phyloP scores from a whole-genome alignment of 2,329 filamentous ascomycete species.

The Ophiognomonia clavigignenti-juglandacearum region DNA sequence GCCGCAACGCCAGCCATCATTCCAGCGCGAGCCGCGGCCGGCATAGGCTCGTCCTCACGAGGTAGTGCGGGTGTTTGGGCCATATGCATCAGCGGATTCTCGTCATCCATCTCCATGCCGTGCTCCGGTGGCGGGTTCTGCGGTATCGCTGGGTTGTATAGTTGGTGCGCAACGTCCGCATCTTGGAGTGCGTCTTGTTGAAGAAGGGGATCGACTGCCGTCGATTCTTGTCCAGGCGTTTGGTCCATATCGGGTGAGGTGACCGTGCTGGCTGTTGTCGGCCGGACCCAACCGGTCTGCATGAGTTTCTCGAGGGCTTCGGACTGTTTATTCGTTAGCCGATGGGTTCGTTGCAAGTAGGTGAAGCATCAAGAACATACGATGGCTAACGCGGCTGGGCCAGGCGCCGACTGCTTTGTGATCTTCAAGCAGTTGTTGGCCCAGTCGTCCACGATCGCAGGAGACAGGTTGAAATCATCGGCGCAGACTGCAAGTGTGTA shows the following conservation, averaged over 20 bases:
- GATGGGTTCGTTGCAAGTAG: not conserved
- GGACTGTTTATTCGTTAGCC: constrained; percentile 20
- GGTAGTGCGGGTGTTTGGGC: constrained; percentile 11
- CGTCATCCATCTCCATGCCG: constrained; percentile 18
- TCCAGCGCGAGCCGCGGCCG: constrained; percentile 8
- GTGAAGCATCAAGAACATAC: constrained; percentile 26
- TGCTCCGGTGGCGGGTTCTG: constrained; percentile 11
- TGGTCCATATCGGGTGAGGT: constrained; percentile 9
- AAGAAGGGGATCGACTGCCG: constrained; percentile 15
- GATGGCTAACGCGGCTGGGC: constrained; percentile 45
- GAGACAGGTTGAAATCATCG: constrained; percentile 37
- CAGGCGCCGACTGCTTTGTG: constrained; percentile 45
- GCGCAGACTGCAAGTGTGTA: constrained; percentile 43
- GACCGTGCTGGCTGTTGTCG: constrained; percentile 23
- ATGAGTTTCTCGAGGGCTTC: constrained; percentile 49
- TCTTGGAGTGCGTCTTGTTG: constrained; percentile 17
- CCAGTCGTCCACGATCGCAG: constrained; percentile 43
- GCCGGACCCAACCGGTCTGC: constrained; percentile 29
- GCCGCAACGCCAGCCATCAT: constrained; percentile 19
- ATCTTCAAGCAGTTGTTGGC: constrained; percentile 46
- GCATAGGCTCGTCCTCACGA: constrained; percentile 13
- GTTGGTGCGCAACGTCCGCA: constrained; percentile 14
- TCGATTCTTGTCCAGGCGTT: constrained; percentile 8
- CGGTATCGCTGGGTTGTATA: constrained; percentile 15
- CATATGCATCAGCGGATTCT: constrained; percentile 13